These are phyloP conservation scores for Xylaria sp. DNA, from an alignment of 2,329 filamentous ascomycete genomes.

Conservation along the genomic window DNA sequence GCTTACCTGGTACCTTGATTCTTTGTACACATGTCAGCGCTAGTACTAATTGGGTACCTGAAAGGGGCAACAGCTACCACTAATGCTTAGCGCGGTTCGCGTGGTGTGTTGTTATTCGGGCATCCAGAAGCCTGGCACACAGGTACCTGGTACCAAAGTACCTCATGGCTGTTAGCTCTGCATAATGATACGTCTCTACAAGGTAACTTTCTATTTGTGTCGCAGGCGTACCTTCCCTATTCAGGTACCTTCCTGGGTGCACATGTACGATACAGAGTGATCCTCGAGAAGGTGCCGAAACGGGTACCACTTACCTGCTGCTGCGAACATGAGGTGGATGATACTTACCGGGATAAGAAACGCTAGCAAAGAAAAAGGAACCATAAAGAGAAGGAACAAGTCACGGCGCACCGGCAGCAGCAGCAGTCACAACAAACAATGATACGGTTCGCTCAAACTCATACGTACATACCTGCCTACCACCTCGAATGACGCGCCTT, in stretches of 20 bases:
- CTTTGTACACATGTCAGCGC: not conserved
- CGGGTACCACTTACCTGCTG: not conserved
- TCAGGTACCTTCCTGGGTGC: no score
- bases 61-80: not conserved
- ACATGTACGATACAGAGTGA: not conserved
- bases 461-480: no score
- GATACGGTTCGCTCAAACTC: no score
- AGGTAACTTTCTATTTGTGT: no score
- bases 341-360: not conserved
- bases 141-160: no score
- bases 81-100: not conserved
- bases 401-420: not conserved
- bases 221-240: no score
- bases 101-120: not conserved
- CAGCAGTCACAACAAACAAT: no score
- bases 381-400: not conserved
- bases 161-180: no score
- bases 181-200: no score
- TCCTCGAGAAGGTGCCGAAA: not conserved
- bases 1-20: not conserved
- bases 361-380: not conserved
- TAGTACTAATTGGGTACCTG: not conserved
- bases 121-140: not conserved
- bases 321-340: not conserved
- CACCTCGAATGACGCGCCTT: no score